Evolutionary conservation across 805 yeast species (phyloP).

Genomic region (Metschnikowia similis): DNA sequence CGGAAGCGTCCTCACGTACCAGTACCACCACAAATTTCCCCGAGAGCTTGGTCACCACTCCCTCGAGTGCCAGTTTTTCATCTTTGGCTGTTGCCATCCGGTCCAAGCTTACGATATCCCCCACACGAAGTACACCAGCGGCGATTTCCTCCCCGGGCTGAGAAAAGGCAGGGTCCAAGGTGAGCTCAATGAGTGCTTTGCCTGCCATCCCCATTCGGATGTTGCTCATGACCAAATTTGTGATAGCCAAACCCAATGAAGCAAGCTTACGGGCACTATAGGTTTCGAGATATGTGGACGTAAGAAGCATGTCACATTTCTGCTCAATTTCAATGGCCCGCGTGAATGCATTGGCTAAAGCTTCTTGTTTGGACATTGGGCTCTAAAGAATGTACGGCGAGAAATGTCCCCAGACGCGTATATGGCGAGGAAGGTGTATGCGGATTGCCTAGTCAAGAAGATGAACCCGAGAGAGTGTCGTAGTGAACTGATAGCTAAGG

Average conservation of each 20-base stretch:
- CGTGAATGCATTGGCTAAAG: slow-evolving; percentile 16
- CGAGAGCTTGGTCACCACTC: slow-evolving; percentile 59
- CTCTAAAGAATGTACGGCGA: background rate
- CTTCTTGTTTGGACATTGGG: slow-evolving; percentile 6
- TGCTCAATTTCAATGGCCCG: slow-evolving; percentile 38
- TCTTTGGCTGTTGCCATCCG: slow-evolving; percentile 30
- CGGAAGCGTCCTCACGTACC: slow-evolving; percentile 49
- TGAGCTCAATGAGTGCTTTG: slow-evolving; percentile 59
- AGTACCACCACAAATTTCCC: slow-evolving; percentile 51
- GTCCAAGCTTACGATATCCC: slow-evolving; percentile 71
- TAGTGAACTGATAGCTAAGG: too few relatives aligned
- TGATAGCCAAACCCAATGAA: slow-evolving; percentile 67
- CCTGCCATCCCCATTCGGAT: slow-evolving; percentile 80
- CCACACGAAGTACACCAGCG: slow-evolving; percentile 56
- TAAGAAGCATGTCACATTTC: slow-evolving; percentile 29
- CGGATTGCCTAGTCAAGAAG: too few relatives aligned
- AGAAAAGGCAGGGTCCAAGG: slow-evolving; percentile 46
- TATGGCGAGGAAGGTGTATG: too few relatives aligned
- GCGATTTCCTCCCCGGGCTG: slow-evolving; percentile 31
- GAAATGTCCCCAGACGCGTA: too few relatives aligned
- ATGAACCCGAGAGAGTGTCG: too few relatives aligned
- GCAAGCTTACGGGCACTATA: slow-evolving; percentile 64
- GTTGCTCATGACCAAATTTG: slow-evolving; percentile 58
- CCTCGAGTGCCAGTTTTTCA: slow-evolving; percentile 42
- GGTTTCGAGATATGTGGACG: slow-evolving; percentile 28